A percentile compares a stretch with the other conserved stretches of the same genome.
Evolutionary conservation across 306 rosid species (phyloP).

Genomic region (Fagus crenata): DNA sequence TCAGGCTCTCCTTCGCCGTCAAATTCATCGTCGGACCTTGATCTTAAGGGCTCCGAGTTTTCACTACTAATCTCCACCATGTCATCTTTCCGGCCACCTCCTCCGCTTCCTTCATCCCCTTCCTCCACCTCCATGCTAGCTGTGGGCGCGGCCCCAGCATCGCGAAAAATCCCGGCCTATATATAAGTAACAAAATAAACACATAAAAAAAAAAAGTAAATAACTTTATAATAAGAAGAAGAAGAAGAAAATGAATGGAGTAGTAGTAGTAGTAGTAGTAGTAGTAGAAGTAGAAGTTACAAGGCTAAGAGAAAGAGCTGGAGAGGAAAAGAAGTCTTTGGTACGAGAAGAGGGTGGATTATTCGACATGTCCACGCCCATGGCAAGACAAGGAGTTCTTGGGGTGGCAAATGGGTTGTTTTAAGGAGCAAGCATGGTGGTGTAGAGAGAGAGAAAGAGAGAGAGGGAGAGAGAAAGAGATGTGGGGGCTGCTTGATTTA

Average conservation of each 20-base stretch:
- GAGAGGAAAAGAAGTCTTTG: constrained; percentile 86
- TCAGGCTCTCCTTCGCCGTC: constrained; percentile 64
- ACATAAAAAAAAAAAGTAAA: not conserved
- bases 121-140: constrained; percentile 70
- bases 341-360: constrained; percentile 73
- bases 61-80: constrained; percentile 84
- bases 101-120: constrained; percentile 80
- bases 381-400: constrained; percentile 35
- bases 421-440: constrained; percentile 30
- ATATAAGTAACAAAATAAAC: not conserved
- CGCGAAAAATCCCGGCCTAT: constrained; percentile 91
- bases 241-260: not conserved
- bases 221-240: not conserved
- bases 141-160: constrained; percentile 41
- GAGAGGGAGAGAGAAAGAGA: constrained; percentile 20
- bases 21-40: constrained; percentile 88
- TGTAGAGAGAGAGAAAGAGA: not conserved
- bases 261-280: no score
- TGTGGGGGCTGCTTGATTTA: constrained; percentile 51
- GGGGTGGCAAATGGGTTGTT: constrained; percentile 27
- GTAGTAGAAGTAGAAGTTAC: constrained; percentile 33
- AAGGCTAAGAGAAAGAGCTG: constrained; percentile 95
- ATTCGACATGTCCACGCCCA: constrained; percentile 95
- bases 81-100: constrained; percentile 55
- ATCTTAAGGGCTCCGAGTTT: constrained; percentile 72